Conservation (phyloP, 768 basidiomycete genomes). For the Royoungia palumana region DNA sequence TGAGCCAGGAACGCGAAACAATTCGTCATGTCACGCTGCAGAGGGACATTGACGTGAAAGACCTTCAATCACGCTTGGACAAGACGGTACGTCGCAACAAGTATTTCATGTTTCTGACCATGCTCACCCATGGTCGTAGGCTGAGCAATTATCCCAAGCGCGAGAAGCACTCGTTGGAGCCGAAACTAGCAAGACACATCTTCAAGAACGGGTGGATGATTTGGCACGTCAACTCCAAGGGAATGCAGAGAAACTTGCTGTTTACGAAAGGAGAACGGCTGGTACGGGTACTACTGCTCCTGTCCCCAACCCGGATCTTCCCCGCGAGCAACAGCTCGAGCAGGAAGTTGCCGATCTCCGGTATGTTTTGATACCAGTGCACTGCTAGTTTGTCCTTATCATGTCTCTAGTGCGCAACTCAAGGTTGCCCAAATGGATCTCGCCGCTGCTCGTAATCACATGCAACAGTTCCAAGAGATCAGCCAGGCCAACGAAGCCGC, state of each 20-base stretch:
- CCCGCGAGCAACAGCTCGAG: slow-evolving; percentile 76
- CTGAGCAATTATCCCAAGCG: slow-evolving; percentile 59
- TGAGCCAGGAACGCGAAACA: slow-evolving; percentile 71
- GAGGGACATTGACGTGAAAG: slow-evolving; percentile 76
- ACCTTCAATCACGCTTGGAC: slow-evolving; percentile 69
- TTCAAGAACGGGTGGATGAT: slow-evolving; percentile 58
- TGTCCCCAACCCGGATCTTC: slow-evolving; percentile 43
- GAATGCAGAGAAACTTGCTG: slow-evolving; percentile 79
- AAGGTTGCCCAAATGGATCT: slow-evolving; percentile 80
- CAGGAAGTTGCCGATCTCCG: slow-evolving; percentile 82
- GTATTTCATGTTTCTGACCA: neutral
- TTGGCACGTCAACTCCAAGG: slow-evolving; percentile 62
- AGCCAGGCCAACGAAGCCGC: slow-evolving; percentile 80
- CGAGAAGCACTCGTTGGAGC: slow-evolving; percentile 69
- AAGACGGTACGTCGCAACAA: slow-evolving; percentile 48
- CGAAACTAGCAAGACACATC: slow-evolving; percentile 74
- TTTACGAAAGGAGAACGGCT: slow-evolving; percentile 70
- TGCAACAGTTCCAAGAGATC: slow-evolving; percentile 84
- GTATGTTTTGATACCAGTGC: slow-evolving; percentile 36
- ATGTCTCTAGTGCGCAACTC: slow-evolving; percentile 54
- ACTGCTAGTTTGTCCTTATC: neutral
- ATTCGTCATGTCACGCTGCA: slow-evolving; percentile 72
- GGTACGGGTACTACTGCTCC: slow-evolving; percentile 31
- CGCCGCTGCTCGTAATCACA: slow-evolving; percentile 63
- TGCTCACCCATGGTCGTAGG: slow-evolving; percentile 37